Percentiles rank a stretch among this genome's conserved stretches.
phyloP scores from a whole-genome alignment of 2,329 filamentous ascomycete species.

The Cyphellophora europaea region DNA sequence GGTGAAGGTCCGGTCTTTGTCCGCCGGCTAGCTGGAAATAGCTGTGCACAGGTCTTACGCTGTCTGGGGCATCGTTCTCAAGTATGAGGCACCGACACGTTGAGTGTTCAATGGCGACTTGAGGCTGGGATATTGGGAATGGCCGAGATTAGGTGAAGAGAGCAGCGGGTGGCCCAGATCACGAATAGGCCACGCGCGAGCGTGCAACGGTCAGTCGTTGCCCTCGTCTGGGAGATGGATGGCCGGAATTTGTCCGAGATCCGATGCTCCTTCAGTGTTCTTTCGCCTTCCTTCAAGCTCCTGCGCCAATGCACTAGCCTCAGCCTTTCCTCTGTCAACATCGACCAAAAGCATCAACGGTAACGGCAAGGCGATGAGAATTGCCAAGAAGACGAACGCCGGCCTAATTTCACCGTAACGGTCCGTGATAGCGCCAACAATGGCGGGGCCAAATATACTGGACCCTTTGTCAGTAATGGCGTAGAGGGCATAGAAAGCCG shows the following conservation, averaged over 20 bases:
- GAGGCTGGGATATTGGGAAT: too few species aligned
- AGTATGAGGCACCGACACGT: too few species aligned
- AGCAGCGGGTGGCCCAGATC: too few species aligned
- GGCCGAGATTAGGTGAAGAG: too few species aligned
- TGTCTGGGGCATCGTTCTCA: too few species aligned
- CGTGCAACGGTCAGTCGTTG: too few species aligned
- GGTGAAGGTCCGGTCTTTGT: too few species aligned
- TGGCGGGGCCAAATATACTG: constrained; percentile 84
- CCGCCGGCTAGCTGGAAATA: too few species aligned
- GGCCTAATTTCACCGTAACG: constrained; percentile 68
- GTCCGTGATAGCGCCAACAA: constrained; percentile 90
- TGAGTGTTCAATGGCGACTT: too few species aligned
- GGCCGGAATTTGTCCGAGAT: background rate
- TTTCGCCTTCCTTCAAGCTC: constrained; percentile 27
- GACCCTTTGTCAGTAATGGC: constrained; percentile 97
- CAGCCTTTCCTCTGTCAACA: constrained; percentile 65
- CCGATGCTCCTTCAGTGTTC: background rate
- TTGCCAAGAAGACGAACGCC: constrained; percentile 85
- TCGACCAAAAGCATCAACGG: constrained; percentile 79
- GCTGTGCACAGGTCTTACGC: too few species aligned
- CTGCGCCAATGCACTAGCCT: constrained; percentile 56
- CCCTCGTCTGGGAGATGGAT: background rate
- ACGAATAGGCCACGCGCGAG: too few species aligned
- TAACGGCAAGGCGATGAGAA: constrained; percentile 73
- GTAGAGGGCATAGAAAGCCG: constrained; percentile 92